A percentile compares a stretch with the other conserved stretches of the same genome.
These are phyloP conservation scores for Balakata baccata DNA, from an alignment of 345 rosid genomes.

Conservation along the genomic window DNA sequence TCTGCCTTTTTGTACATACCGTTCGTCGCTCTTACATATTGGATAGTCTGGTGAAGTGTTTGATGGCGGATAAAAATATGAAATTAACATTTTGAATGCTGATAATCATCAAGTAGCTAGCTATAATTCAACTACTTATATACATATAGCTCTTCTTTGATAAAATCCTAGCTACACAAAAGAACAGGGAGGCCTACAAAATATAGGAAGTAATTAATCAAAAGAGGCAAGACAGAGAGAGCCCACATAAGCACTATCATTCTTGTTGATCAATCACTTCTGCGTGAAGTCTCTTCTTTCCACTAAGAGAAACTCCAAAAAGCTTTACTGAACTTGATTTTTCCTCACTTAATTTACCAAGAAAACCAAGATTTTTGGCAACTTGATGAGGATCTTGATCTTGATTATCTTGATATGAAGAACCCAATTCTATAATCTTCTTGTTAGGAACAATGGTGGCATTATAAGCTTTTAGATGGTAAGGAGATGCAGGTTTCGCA, in stretches of 20 bases:
- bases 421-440: constrained; percentile 34
- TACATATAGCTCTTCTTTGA: not conserved
- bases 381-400: constrained; percentile 10
- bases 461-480: not conserved
- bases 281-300: constrained; percentile 46
- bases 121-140: not conserved
- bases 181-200: not conserved
- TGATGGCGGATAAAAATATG: too few species aligned
- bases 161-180: not conserved
- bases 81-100: not conserved
- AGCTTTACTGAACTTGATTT: constrained; percentile 35
- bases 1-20: too few species aligned
- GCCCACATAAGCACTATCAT: not conserved
- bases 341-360: constrained; percentile 23
- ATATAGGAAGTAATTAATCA: not conserved
- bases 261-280: constrained; percentile 27
- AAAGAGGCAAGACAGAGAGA: not conserved
- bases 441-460: not conserved
- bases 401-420: constrained; percentile 14
- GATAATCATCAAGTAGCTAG: not conserved
- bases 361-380: not conserved
- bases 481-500: constrained; percentile 31
- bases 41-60: too few species aligned
- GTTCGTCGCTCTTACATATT: too few species aligned
- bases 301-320: constrained; percentile 47